Base-by-base conservation (phyloP, 2,329 filamentous ascomycete species). In the Alternaria hordeiaustralica region DNA sequence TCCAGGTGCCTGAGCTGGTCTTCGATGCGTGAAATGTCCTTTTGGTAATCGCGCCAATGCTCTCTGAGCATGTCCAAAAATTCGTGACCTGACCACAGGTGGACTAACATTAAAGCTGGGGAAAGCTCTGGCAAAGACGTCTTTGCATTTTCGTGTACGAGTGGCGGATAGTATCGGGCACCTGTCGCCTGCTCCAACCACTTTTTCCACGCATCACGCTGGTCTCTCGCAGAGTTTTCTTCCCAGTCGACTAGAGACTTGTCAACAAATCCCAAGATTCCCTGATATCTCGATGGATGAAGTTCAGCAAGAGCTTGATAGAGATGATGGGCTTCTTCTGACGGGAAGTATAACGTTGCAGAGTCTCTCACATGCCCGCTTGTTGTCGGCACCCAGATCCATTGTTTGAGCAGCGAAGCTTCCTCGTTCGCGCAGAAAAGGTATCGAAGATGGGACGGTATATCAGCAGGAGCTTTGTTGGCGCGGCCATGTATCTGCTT, bases 41-140 rank as follows among this genome's bases (percentile, higher is more conserved):
- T 3, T 28, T 66, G 55, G 55, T 71, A 69, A 12, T 47, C 41
- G 10, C 21, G 25, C 71, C 68, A 73, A 44, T 73, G 66, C 11
- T 60, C 61, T 33, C 58, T 59, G 18, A 72, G 57, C 9, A 58
- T 58, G 6, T 65, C 60, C 1, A 73, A 12, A 30, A 71, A 69
- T 13, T 63, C 66, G 1, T 26, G 5, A 5, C 60, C 50, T 2
- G 45, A 59, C 28, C 60, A 36, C 18, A 51, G 10, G 3, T 62
- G 23, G 8, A 70, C 49, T 11, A 51, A 58, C 3, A n/a, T 3
- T 7, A 69, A 15, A 4, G 43, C 50, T 23, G 30, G 28, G 6
- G 70, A 71, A n/a, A 70, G 23, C 9, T 7, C 21, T 23, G 21
- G 20, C 9, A 68, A 70, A n/a, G 68, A 18, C 10, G 10, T 25